Percentiles rank a stretch among this genome's conserved stretches.
phyloP scores from a whole-genome alignment of 805 yeast genomes.

The Lachancea cidri region DNA sequence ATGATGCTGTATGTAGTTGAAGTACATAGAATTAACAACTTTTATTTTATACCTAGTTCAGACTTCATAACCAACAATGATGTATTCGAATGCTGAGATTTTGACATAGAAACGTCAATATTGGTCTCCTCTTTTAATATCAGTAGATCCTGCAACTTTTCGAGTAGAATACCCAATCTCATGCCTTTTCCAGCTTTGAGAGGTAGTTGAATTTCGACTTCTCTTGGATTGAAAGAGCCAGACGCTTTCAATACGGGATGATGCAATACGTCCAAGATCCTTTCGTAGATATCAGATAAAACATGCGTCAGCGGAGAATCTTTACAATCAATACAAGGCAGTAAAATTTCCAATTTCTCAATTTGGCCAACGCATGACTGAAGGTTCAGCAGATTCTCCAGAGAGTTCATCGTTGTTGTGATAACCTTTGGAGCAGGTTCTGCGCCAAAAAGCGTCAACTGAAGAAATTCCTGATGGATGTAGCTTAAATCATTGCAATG shows the following conservation, averaged over 20 bases:
- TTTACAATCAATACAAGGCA: neutral
- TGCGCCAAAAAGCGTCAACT: neutral
- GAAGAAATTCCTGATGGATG: neutral
- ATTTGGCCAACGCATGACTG: neutral
- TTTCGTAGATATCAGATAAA: neutral
- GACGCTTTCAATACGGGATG: conserved; percentile 10
- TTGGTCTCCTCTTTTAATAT: neutral
- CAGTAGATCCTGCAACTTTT: neutral
- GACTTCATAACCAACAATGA: too few species aligned
- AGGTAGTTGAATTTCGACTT: neutral
- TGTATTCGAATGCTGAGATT: too few species aligned
- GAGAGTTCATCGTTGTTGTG: neutral
- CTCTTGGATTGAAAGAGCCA: neutral
- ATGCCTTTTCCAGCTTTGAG: neutral
- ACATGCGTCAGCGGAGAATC: neutral
- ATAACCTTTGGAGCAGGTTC: neutral
- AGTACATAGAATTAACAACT: too few species aligned
- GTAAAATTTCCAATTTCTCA: neutral
- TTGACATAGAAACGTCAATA: neutral
- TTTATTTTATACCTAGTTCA: too few species aligned
- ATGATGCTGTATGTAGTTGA: too few species aligned
- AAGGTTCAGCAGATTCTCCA: neutral
- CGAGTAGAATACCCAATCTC: neutral
- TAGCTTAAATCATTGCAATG: neutral
- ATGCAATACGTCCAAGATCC: conserved; percentile 9